Evolutionary conservation across 2,329 filamentous ascomycete species (phyloP), one percentile per base, ranked within the genome.

Genomic region (Fusarium sublunatum): DNA sequence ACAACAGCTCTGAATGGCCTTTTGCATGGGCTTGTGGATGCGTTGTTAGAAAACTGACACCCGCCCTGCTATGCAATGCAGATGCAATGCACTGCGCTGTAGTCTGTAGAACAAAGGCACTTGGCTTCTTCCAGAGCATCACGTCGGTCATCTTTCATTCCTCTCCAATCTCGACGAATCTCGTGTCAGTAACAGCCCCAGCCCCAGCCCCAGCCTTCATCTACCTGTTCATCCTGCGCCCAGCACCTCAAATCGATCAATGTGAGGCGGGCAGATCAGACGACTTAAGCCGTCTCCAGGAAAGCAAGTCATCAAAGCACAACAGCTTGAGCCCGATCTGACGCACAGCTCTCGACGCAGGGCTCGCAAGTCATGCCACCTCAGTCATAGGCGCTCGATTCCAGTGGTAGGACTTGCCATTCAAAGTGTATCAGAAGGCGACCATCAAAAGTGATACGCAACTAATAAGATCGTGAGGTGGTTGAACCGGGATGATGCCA

Each of bases 291-390:
- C 50, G 56, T 25, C 38, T 52, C 31, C n/a, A 24, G 29, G 31
- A 28, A 62, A 64, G 52, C 54, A 41, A 59, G 49, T 55, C 51
- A 65, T 48, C 44, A 61, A 64, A 49, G 42, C 36, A 68, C 52
- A 48, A 47, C 57, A 65, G 54, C 41, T 62, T 54, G 31, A 28
- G 38, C 24, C 45, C 53, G 36, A 47, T 51, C 52, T 62, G 59
- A 69, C 61, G 57, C 53, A 67, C 70, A 71, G 68, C 58, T 69
- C 60, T 48, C 55, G 52, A 58, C 58, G 68, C 70, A 72, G 68
- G 65, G 54, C 65, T 69, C 65, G 62, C 55, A 69, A 64, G 70
- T 72, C 70, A 72, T 71, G 67, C 70, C 67, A 67, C 70, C 49
- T 46, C 12, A 15, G 24, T 25, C 29, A 39, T 46, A 47, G 29